Evolutionary conservation across 106 monocot species (phyloP).

Genomic region (Dactylorhiza incarnata): DNA sequence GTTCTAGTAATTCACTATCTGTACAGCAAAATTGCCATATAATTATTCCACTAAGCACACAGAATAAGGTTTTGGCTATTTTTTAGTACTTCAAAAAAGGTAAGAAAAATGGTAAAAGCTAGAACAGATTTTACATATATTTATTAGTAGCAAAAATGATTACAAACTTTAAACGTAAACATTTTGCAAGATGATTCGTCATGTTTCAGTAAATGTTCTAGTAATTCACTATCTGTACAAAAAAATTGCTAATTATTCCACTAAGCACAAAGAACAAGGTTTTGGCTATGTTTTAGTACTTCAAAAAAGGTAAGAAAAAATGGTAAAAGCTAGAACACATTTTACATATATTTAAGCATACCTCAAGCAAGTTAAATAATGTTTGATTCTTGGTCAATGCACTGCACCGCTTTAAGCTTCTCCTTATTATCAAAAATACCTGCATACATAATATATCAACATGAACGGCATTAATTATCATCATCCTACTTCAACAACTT

Average conservation of each 20-base stretch:
- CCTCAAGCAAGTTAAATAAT: constrained; percentile 83
- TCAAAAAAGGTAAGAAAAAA: not conserved
- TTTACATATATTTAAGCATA: constrained; percentile 12
- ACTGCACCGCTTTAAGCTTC: constrained; percentile 98
- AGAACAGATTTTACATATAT: not conserved
- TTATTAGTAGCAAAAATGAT: not conserved
- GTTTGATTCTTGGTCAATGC: constrained; percentile 93
- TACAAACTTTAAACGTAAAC: not conserved
- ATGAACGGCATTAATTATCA: not conserved
- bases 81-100: not conserved
- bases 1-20: not conserved
- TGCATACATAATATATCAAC: constrained; percentile 21
- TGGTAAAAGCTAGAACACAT: not conserved
- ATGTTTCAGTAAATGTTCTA: not conserved
- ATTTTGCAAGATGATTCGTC: not conserved
- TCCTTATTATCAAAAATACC: constrained; percentile 96
- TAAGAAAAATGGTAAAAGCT: not conserved
- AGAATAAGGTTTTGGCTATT: not conserved
- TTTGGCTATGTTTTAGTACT: not conserved
- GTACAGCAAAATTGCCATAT: not conserved
- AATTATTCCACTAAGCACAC: too few species aligned
- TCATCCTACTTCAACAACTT: too few species aligned
- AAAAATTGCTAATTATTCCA: too few species aligned
- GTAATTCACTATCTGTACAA: not conserved
- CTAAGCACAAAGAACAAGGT: not conserved